phyloP scores from a whole-genome alignment of 2,329 filamentous ascomycete genomes.

The Neopestalotiopsis sp. region DNA sequence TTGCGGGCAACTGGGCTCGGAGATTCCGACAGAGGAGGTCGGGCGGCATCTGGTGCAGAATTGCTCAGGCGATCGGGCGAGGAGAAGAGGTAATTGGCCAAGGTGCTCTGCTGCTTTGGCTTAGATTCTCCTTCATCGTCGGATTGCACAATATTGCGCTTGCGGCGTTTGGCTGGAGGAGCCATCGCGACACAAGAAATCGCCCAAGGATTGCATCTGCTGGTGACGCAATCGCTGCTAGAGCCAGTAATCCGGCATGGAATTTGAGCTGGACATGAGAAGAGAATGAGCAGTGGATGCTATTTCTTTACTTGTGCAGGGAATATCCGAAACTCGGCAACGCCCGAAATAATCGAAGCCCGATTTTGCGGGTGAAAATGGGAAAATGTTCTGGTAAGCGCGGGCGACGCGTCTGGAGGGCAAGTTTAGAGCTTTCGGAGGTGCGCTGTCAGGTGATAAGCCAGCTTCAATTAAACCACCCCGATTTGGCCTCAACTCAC shows the following conservation, averaged over 20 bases:
- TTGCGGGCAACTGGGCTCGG: slow-evolving; percentile 34
- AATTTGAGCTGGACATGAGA: background rate
- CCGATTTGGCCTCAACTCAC: background rate
- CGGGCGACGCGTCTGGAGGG: background rate
- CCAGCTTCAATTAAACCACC: slow-evolving; percentile 10
- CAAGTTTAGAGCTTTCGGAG: background rate
- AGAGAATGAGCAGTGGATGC: background rate
- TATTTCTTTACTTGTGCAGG: background rate
- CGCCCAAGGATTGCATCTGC: slow-evolving; percentile 31
- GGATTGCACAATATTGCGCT: slow-evolving; percentile 58
- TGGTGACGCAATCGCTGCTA: slow-evolving; percentile 13
- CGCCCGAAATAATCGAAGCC: background rate
- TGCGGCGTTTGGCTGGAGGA: slow-evolving; percentile 64
- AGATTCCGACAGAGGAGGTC: slow-evolving; percentile 23
- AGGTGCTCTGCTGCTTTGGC: slow-evolving; percentile 47
- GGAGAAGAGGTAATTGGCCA: slow-evolving; percentile 59
- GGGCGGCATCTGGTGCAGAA: slow-evolving; percentile 29
- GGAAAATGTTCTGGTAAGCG: background rate
- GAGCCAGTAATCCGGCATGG: background rate
- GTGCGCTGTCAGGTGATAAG: slow-evolving; percentile 19
- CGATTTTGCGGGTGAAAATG: background rate
- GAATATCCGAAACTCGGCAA: background rate
- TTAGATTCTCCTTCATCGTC: slow-evolving; percentile 54
- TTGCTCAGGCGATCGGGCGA: slow-evolving; percentile 50
- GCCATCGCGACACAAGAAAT: slow-evolving; percentile 49